A percentile compares a stretch with the other conserved stretches of the same genome.
phyloP scores from a whole-genome alignment of 257 asterid genomes.

The Fraxinus anomala region DNA sequence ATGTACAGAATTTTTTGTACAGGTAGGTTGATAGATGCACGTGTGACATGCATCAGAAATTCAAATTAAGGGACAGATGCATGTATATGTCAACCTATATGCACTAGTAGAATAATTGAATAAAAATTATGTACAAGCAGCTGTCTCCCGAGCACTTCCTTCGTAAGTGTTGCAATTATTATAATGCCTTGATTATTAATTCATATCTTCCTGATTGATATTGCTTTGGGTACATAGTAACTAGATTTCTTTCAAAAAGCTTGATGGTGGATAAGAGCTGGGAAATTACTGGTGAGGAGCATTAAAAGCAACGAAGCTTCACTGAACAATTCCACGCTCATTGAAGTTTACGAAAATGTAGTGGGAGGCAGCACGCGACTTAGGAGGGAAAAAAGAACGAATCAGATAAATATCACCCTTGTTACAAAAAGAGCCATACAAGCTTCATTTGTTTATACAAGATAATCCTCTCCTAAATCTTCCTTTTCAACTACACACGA shows the following conservation, averaged over 20 bases:
- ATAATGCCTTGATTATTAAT: too few relatives aligned
- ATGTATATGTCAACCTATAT: too few relatives aligned
- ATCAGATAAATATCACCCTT: background rate
- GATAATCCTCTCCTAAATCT: background rate
- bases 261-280: background rate
- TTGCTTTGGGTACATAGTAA: background rate
- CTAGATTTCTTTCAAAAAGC: background rate
- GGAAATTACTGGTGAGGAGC: background rate
- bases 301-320: background rate
- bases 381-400: background rate
- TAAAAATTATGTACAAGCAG: background rate
- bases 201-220: too few relatives aligned
- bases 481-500: constrained; percentile 16
- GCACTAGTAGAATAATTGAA: too few relatives aligned
- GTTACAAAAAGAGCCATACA: background rate
- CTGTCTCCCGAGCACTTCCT: background rate
- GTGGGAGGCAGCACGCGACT: background rate
- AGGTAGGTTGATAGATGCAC: too few relatives aligned
- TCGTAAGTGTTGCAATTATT: background rate
- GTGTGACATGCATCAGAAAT: too few relatives aligned
- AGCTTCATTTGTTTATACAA: constrained; percentile 22
- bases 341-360: background rate
- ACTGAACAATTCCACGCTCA: background rate
- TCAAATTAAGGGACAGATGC: too few relatives aligned
- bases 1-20: too few relatives aligned